Percentiles rank a stretch among this genome's conserved stretches.
Conservation (phyloP, 306 rosid genomes). For the Boehmeria nivea region DNA sequence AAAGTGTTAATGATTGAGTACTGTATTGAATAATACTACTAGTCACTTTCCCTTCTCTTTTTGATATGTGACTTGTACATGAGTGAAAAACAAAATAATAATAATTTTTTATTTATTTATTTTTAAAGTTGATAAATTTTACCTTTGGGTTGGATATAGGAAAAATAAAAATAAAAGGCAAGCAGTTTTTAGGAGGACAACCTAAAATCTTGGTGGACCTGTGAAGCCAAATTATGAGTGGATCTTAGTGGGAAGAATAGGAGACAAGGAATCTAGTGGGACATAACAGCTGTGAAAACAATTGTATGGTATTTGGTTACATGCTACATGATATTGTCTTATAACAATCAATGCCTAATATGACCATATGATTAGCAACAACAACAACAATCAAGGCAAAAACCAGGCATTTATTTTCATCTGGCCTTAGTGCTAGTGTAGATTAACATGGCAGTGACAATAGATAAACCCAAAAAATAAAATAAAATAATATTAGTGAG, state of each 20-base stretch:
- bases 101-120: background rate
- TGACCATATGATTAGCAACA: background rate
- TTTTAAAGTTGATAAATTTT: background rate
- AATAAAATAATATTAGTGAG: too few species aligned
- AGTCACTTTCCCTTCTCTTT: background rate
- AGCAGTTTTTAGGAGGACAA: slow-evolving; percentile 5
- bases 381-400: background rate
- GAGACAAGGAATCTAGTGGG: slow-evolving; percentile 23
- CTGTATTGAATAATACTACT: slow-evolving; percentile 8
- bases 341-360: slow-evolving; percentile 1
- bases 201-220: slow-evolving; percentile 29
- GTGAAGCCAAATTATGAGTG: slow-evolving; percentile 2
- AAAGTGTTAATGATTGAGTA: background rate
- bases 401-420: background rate
- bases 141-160: background rate
- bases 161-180: background rate
- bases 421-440: too few species aligned
- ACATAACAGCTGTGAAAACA: slow-evolving; percentile 3
- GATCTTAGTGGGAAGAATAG: slow-evolving; percentile 13
- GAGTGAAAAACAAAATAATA: background rate
- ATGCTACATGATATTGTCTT: background rate
- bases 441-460: too few species aligned
- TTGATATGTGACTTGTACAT: background rate
- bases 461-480: too few species aligned
- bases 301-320: slow-evolving; percentile 12